Evolutionary conservation across 2,329 filamentous ascomycete species (phyloP).

Genomic region (Aspergillus clavatus): DNA sequence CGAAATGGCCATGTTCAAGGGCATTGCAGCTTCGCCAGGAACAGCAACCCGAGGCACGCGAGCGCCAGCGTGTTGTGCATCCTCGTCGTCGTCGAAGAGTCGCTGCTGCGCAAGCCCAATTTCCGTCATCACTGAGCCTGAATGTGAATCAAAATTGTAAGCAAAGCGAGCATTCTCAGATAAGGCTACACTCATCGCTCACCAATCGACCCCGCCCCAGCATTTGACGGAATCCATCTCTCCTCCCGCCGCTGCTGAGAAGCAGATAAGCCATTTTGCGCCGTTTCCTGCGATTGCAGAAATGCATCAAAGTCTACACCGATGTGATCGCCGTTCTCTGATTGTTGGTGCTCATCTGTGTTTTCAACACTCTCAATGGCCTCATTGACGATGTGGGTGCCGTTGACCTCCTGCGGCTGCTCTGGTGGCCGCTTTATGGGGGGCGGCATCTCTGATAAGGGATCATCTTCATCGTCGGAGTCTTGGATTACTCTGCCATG

Average conservation of each 20-base stretch:
- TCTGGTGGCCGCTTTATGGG: slow-evolving; percentile 14
- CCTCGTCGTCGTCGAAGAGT: slow-evolving; percentile 31
- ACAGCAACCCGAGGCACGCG: slow-evolving; percentile 10
- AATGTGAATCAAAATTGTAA: slow-evolving; percentile 1
- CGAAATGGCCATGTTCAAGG: background rate
- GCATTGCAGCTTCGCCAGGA: slow-evolving; percentile 11
- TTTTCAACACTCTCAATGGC: background rate
- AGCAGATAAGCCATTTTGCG: slow-evolving; percentile 15
- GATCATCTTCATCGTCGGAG: slow-evolving; percentile 41
- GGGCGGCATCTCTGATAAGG: slow-evolving; percentile 25
- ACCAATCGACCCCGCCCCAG: slow-evolving; percentile 29
- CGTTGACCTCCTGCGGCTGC: slow-evolving; percentile 9
- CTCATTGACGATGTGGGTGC: slow-evolving; percentile 1
- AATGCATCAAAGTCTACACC: slow-evolving; percentile 38
- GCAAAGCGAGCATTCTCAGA: background rate
- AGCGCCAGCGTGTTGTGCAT: slow-evolving; percentile 13
- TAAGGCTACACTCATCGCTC: slow-evolving; percentile 11
- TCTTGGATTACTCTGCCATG: slow-evolving; percentile 40
- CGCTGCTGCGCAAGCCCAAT: slow-evolving; percentile 31
- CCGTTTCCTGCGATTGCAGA: slow-evolving; percentile 28
- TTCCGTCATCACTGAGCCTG: slow-evolving; percentile 32
- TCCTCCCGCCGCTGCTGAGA: slow-evolving; percentile 34
- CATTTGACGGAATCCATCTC: slow-evolving; percentile 30
- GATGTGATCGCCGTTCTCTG: slow-evolving; percentile 17
- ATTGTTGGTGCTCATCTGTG: slow-evolving; percentile 4